Conservation (phyloP, 352 stramenopile species). For the Phytopythium boreale region DNA sequence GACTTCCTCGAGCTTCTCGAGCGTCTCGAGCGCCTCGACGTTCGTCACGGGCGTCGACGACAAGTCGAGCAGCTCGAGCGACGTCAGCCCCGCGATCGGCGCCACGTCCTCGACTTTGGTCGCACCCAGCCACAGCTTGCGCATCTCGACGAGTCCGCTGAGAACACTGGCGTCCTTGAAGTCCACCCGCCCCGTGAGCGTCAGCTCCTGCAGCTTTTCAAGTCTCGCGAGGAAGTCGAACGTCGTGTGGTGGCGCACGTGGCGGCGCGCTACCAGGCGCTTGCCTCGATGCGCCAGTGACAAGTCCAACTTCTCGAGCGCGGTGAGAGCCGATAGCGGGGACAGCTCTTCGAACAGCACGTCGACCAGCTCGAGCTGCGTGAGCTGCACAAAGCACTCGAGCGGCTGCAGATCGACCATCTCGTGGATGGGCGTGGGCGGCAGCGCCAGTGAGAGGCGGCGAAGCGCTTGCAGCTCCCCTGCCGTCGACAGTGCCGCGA, state of each 20-base stretch:
- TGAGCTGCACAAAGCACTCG: conserved; percentile 35
- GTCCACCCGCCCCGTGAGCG: conserved; percentile 49
- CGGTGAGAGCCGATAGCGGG: conserved; percentile 32
- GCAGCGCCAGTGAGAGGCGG: conserved; percentile 33
- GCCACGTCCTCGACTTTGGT: conserved; percentile 45
- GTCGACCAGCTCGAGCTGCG: conserved; percentile 47
- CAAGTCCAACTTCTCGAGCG: conserved; percentile 51
- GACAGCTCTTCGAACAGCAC: conserved; percentile 47
- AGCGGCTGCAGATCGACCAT: conserved; percentile 40
- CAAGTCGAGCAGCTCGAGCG: conserved; percentile 44
- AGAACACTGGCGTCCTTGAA: conserved; percentile 50
- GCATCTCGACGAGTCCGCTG: conserved; percentile 32
- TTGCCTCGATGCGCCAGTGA: conserved; percentile 41
- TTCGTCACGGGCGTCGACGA: conserved; percentile 44
- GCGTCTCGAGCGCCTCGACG: conserved; percentile 25
- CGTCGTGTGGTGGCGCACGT: conserved; percentile 32
- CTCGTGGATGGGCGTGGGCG: conserved; percentile 22
- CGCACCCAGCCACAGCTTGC: conserved; percentile 41
- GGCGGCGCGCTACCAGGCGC: conserved; percentile 35
- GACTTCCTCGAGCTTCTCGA: conserved; percentile 41
- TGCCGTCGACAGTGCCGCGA: conserved; percentile 13
- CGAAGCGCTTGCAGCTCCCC: conserved; percentile 25
- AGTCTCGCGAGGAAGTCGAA: conserved; percentile 44
- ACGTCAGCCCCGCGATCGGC: conserved; percentile 25
- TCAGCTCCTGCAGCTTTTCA: conserved; percentile 40